Base-by-base conservation (phyloP, 257 asterid species). In the Solanum gandarillasii region DNA sequence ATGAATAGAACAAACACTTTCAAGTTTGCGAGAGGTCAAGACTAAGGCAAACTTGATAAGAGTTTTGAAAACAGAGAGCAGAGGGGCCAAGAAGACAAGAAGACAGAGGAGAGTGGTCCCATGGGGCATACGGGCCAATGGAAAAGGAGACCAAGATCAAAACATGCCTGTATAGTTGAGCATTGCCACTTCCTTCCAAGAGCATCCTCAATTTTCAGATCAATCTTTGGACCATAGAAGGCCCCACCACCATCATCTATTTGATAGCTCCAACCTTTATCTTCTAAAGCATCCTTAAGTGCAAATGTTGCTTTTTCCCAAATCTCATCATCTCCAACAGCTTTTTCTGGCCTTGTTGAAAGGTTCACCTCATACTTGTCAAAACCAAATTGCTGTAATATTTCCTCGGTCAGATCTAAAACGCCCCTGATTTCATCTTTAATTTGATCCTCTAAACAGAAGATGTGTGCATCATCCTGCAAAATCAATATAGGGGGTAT, bases 161-260 rank as follows among this genome's bases (percentile, higher is more conserved):
- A 32, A 60, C 87, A 41, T 84, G 93, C 99, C 98, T 95, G 98
- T 90, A 96, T 93, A 88, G 99, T 96, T 31, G 99, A 95, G 95
- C 99, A 96, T 89, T 96, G 99, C 99, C 99, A 95, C 92, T 95
- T 96, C 89, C 99, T 93, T 91, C 99, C 99, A 82, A 97, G 94
- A 89, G 99, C 99, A 90, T 95, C 99, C 91, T 97, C 98, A 83
- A 97, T 95, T 93, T 97, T 97, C 88, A 97, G 95, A 92, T 97
- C 98, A 87, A 97, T 97, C 91, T 95, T 97, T 83, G 99, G 98
- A 88, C 99, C 99, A 90, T 97, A 97, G 90, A 97, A 97, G 62
- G 99, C 99, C 58, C 99, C 99, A 23, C 99, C 99, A 76, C 99
- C 99, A 79, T 93, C 98, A 83, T 97, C 99, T 31, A 95, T 94